Evolutionary conservation across 345 rosid species (phyloP), one percentile per base, ranked within the genome.

Genomic region (Gossypium sturtianum): DNA sequence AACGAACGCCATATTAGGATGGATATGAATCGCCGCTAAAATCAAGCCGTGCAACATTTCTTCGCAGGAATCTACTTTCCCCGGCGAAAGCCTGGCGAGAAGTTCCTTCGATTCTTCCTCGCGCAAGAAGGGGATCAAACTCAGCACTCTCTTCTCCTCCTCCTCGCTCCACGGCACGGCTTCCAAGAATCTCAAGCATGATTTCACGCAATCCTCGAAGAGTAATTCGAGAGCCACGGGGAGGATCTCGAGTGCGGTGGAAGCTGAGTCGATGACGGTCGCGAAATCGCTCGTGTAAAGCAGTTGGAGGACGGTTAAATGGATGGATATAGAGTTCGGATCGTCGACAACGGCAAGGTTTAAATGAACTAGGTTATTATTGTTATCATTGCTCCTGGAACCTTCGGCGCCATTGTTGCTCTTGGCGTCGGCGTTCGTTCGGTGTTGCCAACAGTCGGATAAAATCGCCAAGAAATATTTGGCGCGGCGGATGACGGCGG

Each of bases 141-240:
- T 71, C 47, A 90, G 49, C 13, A 90, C 86, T 20, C 87, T 82
- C 64, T 69, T 69, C 60, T 90, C 94, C 44, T 88, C 94, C 51
- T 85, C 94, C 47, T 88, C 89, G 47, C 80, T 84, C 94, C 94
- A 90, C n/a, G 94, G 92, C 34, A 88, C 89, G 45, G 87, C 89
- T 75, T 90, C 92, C 2, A 90, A 83, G 80, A 83, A 88, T 34
- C 57, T 78, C 11, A 90, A 82, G 70, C 88, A 87, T 25, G 74
- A 71, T 23, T 66, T 78, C n/a, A 88, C 81, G 74, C 87, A 84
- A 58, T 87, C 92, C 59, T 90, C 94, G 79, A 88, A 90, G 19
- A 90, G 81, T 10, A 90, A 74, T 56, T 87, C 85, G 20, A 88
- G 81, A 2, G 92, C 92, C 47, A 85, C 86, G 0, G 88, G 92